Percentiles rank a stretch among this genome's conserved stretches.
These are phyloP conservation scores for Thraustochytrium sp. DNA, from an alignment of 352 stramenopile genomes.

Conservation along the genomic window DNA sequence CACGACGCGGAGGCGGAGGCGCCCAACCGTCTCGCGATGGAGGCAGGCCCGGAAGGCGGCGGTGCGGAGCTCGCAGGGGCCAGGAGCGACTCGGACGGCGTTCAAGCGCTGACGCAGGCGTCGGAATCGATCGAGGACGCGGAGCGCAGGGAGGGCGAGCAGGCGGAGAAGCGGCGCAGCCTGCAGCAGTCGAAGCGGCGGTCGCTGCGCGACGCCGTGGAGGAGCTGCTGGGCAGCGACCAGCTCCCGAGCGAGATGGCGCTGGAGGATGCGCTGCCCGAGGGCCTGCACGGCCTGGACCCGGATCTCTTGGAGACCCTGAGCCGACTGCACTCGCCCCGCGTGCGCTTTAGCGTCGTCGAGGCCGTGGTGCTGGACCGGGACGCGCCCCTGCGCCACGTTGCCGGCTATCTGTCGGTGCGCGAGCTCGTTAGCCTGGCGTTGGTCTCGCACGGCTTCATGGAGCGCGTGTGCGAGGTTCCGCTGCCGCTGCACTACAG, in stretches of 20 bases:
- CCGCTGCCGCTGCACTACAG: constrained; percentile 19
- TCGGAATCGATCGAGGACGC: background rate
- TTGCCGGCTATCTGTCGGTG: background rate
- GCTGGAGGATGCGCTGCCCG: no score
- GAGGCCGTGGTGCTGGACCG: background rate
- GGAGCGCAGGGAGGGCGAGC: background rate
- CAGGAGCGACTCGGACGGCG: background rate
- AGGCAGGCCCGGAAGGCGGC: no score
- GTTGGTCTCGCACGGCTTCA: background rate
- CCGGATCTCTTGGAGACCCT: no score
- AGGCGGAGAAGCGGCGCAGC: background rate
- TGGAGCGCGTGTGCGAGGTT: background rate
- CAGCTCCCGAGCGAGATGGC: background rate
- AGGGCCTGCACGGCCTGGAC: no score
- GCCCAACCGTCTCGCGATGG: no score
- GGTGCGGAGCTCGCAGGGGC: no score
- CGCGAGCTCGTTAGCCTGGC: background rate
- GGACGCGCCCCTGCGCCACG: background rate
- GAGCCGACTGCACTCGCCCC: no score
- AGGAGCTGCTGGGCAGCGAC: background rate
- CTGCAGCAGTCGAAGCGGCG: background rate
- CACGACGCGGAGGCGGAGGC: no score
- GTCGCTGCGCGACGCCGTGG: background rate
- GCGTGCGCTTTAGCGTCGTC: background rate
- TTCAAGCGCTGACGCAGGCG: background rate